phyloP scores from a whole-genome alignment of 2,329 filamentous ascomycete species.

The Thermothelomyces thermophilus region DNA sequence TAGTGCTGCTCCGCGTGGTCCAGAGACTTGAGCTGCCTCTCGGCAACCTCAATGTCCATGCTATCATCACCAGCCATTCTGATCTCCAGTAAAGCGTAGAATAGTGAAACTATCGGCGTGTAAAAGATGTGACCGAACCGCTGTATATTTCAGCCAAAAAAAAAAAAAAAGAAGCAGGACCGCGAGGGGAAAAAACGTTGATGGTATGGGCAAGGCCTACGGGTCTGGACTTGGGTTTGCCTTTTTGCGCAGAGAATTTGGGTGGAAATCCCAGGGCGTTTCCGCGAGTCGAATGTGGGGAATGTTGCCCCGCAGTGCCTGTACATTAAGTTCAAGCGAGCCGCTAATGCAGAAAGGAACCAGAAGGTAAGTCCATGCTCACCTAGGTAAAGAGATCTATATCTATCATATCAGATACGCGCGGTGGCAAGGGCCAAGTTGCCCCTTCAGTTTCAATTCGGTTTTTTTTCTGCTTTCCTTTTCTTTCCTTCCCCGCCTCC shows the following conservation, averaged over 20 bases:
- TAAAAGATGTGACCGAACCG: too few species aligned
- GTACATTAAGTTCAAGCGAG: conserved; percentile 5
- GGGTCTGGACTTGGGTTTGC: conserved; percentile 16
- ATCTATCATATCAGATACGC: not conserved
- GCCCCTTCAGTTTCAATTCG: too few species aligned
- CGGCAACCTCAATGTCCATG: conserved; percentile 55
- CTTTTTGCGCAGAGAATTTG: conserved; percentile 23
- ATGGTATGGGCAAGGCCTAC: not conserved
- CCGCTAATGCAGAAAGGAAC: conserved; percentile 14
- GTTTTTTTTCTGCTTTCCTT: too few species aligned
- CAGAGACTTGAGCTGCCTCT: conserved; percentile 62
- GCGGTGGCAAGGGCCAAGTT: too few species aligned
- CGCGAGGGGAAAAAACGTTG: not conserved
- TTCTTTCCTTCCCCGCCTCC: too few species aligned
- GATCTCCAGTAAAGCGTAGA: not conserved
- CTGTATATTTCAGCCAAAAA: too few species aligned
- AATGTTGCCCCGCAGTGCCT: conserved; percentile 16
- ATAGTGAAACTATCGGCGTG: not conserved
- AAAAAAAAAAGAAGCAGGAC: not conserved
- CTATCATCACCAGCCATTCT: conserved; percentile 41
- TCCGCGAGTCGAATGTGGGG: conserved; percentile 21
- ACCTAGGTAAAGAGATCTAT: not conserved
- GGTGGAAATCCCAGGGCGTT: conserved; percentile 18
- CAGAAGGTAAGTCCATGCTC: conserved; percentile 1
- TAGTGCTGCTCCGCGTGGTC: conserved; percentile 97